These are phyloP conservation scores for Boletus patriciae DNA, from an alignment of 768 basidiomycete genomes.

Conservation along the genomic window DNA sequence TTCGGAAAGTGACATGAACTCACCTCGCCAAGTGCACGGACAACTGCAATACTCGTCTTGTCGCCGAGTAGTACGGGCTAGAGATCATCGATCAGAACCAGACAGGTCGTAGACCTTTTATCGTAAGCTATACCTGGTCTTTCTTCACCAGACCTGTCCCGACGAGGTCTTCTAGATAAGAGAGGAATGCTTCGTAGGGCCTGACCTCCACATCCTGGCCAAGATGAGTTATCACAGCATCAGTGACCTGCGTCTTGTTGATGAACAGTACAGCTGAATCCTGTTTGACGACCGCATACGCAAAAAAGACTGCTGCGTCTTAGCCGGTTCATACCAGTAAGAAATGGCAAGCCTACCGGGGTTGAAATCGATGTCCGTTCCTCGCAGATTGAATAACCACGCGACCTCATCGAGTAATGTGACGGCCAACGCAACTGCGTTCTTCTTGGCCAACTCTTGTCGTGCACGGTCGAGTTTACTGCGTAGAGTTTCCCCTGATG, in stretches of 20 bases:
- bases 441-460: constrained; percentile 59
- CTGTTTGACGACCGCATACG: constrained; percentile 78
- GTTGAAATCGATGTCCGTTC: constrained; percentile 89
- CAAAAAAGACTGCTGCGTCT: constrained; percentile 72
- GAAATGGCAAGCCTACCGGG: constrained; percentile 43
- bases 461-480: constrained; percentile 71
- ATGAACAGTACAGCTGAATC: constrained; percentile 66
- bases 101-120: not conserved
- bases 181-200: constrained; percentile 69
- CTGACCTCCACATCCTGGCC: constrained; percentile 59
- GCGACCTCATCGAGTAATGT: constrained; percentile 94
- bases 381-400: constrained; percentile 92
- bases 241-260: constrained; percentile 47
- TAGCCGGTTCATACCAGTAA: not conserved
- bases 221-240: constrained; percentile 47
- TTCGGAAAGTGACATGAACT: constrained; percentile 6
- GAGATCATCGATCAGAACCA: not conserved
- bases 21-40: constrained; percentile 74
- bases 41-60: constrained; percentile 78
- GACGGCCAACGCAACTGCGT: constrained; percentile 65
- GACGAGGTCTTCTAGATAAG: constrained; percentile 55
- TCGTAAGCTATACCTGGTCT: constrained; percentile 28
- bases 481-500: constrained; percentile 54
- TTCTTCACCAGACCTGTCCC: constrained; percentile 35
- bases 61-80: constrained; percentile 77